Percentiles rank a stretch among this genome's conserved stretches.
phyloP scores from a whole-genome alignment of 495 filamentous ascomycete species.

The Neurospora sp. region DNA sequence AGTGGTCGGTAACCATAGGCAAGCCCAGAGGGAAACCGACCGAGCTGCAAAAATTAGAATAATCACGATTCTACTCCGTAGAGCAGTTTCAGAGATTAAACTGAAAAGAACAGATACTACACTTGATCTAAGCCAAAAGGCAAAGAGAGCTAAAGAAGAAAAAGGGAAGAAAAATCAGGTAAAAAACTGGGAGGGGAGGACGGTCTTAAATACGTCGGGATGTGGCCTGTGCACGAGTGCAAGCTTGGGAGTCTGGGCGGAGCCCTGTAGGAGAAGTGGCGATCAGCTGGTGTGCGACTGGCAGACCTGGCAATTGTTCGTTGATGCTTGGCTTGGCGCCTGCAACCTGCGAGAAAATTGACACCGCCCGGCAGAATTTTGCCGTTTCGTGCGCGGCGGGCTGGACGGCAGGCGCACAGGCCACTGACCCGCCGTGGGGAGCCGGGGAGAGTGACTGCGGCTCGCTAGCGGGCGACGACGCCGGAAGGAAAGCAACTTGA shows the following conservation, averaged over 20 bases:
- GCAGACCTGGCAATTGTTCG: not conserved
- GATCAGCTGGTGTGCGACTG: not conserved
- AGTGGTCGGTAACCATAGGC: slow-evolving; percentile 16
- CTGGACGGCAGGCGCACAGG: not conserved
- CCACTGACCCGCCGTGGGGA: not conserved
- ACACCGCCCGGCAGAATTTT: slow-evolving; percentile 13
- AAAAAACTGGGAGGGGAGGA: slow-evolving; percentile 9
- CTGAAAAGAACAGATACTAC: slow-evolving; percentile 43
- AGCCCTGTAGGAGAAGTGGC: not conserved
- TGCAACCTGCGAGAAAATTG: not conserved
- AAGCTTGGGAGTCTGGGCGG: not conserved
- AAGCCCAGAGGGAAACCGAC: slow-evolving; percentile 44
- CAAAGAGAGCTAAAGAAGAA: slow-evolving; percentile 42
- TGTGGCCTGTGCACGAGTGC: slow-evolving; percentile 18
- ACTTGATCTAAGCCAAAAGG: slow-evolving; percentile 88
- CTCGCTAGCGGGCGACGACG: not conserved
- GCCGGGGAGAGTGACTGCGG: not conserved
- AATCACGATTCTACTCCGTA: slow-evolving; percentile 65
- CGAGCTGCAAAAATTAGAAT: slow-evolving; percentile 63
- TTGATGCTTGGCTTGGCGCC: not conserved
- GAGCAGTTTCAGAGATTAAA: slow-evolving; percentile 58
- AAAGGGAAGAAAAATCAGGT: slow-evolving; percentile 18
- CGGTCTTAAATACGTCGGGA: slow-evolving; percentile 14
- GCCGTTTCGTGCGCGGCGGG: not conserved
- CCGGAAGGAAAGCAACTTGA: not conserved